Conservation (phyloP, 1,139 yeast genomes). For the Yamadazyma blattariae region DNA sequence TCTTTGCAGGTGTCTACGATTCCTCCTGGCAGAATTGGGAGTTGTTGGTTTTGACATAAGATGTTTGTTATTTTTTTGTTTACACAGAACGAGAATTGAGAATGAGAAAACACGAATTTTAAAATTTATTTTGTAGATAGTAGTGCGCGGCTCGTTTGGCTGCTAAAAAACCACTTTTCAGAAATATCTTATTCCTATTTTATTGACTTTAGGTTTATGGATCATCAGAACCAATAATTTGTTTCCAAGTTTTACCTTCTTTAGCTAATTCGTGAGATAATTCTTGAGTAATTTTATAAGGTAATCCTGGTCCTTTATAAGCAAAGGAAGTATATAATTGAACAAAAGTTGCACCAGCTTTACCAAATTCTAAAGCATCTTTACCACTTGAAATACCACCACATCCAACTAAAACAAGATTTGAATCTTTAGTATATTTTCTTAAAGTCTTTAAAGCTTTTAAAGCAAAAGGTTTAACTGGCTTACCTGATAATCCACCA, state of each 20-base stretch:
- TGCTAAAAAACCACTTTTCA: too few relatives aligned
- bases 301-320: slow-evolving; percentile 88
- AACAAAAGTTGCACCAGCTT: slow-evolving; percentile 88
- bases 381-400: slow-evolving; percentile 87
- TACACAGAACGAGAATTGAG: background rate
- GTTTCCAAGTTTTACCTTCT: slow-evolving; percentile 83
- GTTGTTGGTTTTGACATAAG: slow-evolving; percentile 8
- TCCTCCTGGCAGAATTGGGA: slow-evolving; percentile 6
- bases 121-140: too few relatives aligned
- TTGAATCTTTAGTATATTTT: slow-evolving; percentile 69
- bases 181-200: too few relatives aligned
- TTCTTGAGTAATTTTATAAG: slow-evolving; percentile 75
- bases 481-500: slow-evolving; percentile 92
- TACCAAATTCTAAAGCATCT: slow-evolving; percentile 88
- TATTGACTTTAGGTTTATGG: too few relatives aligned
- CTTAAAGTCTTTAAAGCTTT: slow-evolving; percentile 68
- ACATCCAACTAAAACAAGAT: slow-evolving; percentile 81
- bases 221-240: slow-evolving; percentile 51
- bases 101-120: background rate
- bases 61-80: background rate
- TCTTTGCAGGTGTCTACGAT: slow-evolving; percentile 28
- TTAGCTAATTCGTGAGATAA: slow-evolving; percentile 60
- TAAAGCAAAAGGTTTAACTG: slow-evolving; percentile 79
- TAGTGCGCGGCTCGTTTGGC: too few relatives aligned
- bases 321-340: slow-evolving; percentile 90